Evolutionary conservation across 1,284 basidiomycete species (phyloP).

Genomic region (Clitocybe nebularis): DNA sequence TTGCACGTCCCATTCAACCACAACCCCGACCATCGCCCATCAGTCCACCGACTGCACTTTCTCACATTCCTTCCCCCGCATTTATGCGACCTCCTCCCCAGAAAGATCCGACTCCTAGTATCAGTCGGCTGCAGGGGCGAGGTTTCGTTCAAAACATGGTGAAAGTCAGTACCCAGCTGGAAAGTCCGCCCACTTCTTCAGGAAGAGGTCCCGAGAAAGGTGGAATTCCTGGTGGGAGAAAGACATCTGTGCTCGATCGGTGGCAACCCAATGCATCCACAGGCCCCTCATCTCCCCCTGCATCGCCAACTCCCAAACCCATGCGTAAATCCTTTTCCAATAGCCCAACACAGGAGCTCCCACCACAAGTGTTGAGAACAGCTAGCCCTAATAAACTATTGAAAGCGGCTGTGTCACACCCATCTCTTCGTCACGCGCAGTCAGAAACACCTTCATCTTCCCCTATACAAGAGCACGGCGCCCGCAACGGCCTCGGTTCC

Average conservation of each 20-base stretch:
- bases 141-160: constrained; percentile 81
- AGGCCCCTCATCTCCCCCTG: constrained; percentile 28
- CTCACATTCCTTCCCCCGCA: constrained; percentile 47
- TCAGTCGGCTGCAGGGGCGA: constrained; percentile 75
- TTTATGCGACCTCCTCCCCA: constrained; percentile 52
- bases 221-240: constrained; percentile 30
- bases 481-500: constrained; percentile 32
- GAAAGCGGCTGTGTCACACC: constrained; percentile 25
- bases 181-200: constrained; percentile 29
- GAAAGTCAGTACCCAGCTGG: constrained; percentile 55
- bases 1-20: constrained; percentile 43
- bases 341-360: constrained; percentile 5
- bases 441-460: constrained; percentile 7
- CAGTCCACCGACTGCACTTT: constrained; percentile 43
- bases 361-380: neutral
- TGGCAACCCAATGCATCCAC: constrained; percentile 47
- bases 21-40: constrained; percentile 40
- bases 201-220: constrained; percentile 31
- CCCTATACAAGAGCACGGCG: constrained; percentile 4
- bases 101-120: constrained; percentile 75
- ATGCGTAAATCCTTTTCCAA: constrained; percentile 39
- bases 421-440: constrained; percentile 22
- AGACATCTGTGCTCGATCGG: constrained; percentile 61
- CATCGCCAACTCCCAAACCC: constrained; percentile 34
- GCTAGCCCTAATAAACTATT: constrained; percentile 15